phyloP scores from a whole-genome alignment of 306 rosid species.

The Gillenia trifoliata region DNA sequence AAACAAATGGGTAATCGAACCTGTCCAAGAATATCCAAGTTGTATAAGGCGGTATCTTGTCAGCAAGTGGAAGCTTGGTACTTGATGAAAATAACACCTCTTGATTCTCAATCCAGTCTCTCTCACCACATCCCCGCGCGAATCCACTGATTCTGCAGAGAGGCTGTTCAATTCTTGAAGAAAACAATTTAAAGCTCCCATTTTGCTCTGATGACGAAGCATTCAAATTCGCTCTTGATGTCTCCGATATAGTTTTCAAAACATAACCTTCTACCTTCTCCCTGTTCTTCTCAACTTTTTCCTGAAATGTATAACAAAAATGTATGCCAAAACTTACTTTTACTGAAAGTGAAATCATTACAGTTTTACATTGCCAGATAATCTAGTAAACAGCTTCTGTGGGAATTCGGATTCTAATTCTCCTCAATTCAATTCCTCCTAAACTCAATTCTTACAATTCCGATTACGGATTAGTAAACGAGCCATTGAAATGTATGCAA shows the following conservation, averaged over 20 bases:
- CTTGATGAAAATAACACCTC: conserved; percentile 47
- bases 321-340: conserved; percentile 35
- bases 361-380: neutral
- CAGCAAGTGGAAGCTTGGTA: conserved; percentile 55
- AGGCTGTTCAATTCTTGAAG: conserved; percentile 62
- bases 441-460: neutral
- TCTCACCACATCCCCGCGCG: conserved; percentile 55
- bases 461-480: neutral
- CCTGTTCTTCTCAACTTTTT: conserved; percentile 60
- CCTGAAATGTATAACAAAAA: conserved; percentile 29
- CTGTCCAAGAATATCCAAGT: conserved; percentile 95
- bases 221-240: conserved; percentile 27
- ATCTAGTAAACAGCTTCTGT: neutral
- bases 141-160: conserved; percentile 52
- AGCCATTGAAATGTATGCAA: neutral
- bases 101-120: conserved; percentile 40
- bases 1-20: conserved; percentile 29
- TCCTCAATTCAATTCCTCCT: neutral
- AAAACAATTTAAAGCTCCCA: conserved; percentile 41
- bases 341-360: conserved; percentile 15
- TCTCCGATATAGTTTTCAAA: conserved; percentile 29
- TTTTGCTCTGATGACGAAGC: conserved; percentile 26
- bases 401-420: neutral
- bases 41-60: conserved; percentile 74
- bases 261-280: conserved; percentile 48